Base-by-base conservation (phyloP, 768 basidiomycete species). In the Macrolepiota dolichaula region DNA sequence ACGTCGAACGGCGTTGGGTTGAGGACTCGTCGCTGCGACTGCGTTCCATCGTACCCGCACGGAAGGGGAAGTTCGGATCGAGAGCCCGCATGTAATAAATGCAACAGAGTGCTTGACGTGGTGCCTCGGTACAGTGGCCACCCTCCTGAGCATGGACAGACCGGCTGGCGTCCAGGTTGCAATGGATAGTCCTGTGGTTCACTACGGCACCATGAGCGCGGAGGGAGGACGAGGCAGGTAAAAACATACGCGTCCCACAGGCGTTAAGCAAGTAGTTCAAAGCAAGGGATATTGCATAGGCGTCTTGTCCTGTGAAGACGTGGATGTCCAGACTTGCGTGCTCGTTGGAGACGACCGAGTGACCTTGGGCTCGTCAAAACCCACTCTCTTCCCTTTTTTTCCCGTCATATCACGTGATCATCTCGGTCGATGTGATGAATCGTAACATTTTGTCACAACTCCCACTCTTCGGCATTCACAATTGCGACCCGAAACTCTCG, bases 101-200 rank as follows among this genome's bases (percentile, higher is more conserved):
- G 51, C 51, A 53, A 35, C 51, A 24, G 59, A 40, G 51, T 61
- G 44, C 44, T 55, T 46, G 49, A 61, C 44, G 44, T 61, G 55
- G 52, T 61, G 52, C 52, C 52, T 61, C 25, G 59, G 52, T 61
- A 35, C 59, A 61, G 24, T 42, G 13, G 47, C 19, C 42, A 50
- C 59, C 59, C 53, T 61, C 52, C 53, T 50, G 46, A 61, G 59
- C 59, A 61, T 61, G 52, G 55, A 61, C 59, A 61, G 53, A 61
- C 59, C 25, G 22, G 22, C 52, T 61, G 44, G 59, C 35, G 59
- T 61, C 52, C 59, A 61, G 51, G 29, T 52, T 60, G 59, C 40
- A 53, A 60, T 12, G 44, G 51, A 46, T 46, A 24, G 35, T 53
- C 51, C 59, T 60, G 32, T 60, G 59, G 51, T 53, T 19, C 24